Evolutionary conservation across 139 green algal genomes (phyloP).

Genomic region (Auxenochlorella protothecoides): DNA sequence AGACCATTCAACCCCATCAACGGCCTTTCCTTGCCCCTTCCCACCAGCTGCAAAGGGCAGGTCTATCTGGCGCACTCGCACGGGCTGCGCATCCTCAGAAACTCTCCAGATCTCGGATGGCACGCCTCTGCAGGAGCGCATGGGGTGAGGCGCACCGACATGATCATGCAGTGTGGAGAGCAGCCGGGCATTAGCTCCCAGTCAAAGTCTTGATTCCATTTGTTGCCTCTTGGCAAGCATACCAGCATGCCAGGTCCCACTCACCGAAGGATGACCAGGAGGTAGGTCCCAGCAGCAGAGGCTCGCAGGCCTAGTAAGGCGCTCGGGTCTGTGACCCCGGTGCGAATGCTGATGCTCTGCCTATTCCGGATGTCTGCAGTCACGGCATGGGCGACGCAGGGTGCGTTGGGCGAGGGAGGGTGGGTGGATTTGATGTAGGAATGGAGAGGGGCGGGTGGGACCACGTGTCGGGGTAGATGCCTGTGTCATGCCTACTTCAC

Average conservation of each 20-base stretch:
- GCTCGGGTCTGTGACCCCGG: conserved; percentile 18
- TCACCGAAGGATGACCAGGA: conserved; percentile 48
- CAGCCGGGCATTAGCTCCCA: too few species aligned
- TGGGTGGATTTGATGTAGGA: too few species aligned
- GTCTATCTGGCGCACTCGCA: conserved; percentile 59
- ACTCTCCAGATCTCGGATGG: conserved; percentile 71
- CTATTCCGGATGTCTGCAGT: conserved; percentile 7
- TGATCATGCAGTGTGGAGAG: too few species aligned
- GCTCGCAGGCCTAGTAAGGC: conserved; percentile 50
- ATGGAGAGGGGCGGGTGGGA: too few species aligned
- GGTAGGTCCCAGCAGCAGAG: conserved; percentile 50
- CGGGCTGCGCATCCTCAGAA: conserved; percentile 10
- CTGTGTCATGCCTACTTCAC: too few species aligned
- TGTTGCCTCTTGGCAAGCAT: too few species aligned
- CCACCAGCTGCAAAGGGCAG: conserved; percentile 49
- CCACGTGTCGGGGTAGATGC: too few species aligned
- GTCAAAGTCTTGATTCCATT: too few species aligned
- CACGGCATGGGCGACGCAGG: background rate
- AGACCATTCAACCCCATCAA: too few species aligned
- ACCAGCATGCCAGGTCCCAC: background rate
- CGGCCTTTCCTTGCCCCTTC: too few species aligned
- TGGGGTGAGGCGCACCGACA: background rate
- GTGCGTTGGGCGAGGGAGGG: too few species aligned
- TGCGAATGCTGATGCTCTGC: conserved; percentile 1
- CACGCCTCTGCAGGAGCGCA: conserved; percentile 28